Conservation (phyloP, 495 filamentous ascomycete species). For the Lepraria neglecta region DNA sequence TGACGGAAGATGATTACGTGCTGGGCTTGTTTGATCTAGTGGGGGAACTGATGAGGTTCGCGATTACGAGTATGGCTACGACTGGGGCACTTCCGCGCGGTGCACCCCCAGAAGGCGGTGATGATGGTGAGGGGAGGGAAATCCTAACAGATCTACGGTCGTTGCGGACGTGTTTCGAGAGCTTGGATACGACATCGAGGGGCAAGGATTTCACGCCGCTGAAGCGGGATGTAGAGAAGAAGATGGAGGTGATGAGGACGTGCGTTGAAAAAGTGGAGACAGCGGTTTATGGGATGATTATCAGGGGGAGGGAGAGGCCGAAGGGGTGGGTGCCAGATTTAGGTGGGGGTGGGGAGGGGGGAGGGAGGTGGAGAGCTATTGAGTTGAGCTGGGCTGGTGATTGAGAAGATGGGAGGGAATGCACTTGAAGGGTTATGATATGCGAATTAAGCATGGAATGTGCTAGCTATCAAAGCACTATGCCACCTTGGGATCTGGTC, state of each 20-base stretch:
- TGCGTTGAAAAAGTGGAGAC: constrained; percentile 93
- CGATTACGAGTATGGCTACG: constrained; percentile 71
- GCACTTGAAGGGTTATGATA: too few species aligned
- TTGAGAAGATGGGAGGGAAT: too few species aligned
- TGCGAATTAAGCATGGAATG: too few species aligned
- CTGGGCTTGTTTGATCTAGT: constrained; percentile 88
- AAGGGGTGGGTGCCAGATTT: constrained; percentile 89
- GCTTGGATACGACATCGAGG: constrained; percentile 47
- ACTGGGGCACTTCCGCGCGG: constrained; percentile 46
- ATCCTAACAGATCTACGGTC: constrained; percentile 70
- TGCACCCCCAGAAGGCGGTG: constrained; percentile 19
- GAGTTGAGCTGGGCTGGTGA: neutral
- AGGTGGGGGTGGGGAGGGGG: constrained; percentile 41
- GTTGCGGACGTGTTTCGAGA: constrained; percentile 67
- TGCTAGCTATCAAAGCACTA: neutral
- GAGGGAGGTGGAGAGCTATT: constrained; percentile 42
- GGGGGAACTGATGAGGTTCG: constrained; percentile 94
- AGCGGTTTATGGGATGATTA: constrained; percentile 75
- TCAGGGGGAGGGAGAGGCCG: constrained; percentile 82
- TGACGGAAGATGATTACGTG: constrained; percentile 76
- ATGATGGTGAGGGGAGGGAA: constrained; percentile 25
- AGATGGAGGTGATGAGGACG: constrained; percentile 76
- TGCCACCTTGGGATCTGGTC: neutral
- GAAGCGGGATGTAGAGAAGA: constrained; percentile 63
- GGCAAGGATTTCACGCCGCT: constrained; percentile 31